These are phyloP conservation scores for Annona cherimola DNA, from an alignment of 164 flowering plant species.

Conservation along the genomic window DNA sequence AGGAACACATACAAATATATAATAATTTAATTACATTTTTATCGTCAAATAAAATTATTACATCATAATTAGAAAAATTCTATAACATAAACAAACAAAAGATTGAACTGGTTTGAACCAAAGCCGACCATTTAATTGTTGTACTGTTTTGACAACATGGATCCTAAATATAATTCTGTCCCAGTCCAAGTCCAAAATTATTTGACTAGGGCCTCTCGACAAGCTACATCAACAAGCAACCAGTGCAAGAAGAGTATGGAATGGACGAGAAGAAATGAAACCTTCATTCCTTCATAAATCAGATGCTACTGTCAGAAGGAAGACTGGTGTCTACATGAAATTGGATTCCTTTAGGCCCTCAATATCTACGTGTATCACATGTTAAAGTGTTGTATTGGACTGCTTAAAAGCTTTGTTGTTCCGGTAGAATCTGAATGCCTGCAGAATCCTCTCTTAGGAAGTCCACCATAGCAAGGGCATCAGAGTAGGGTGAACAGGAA, in stretches of 20 bases:
- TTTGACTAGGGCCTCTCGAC: not conserved
- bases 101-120: too few species aligned
- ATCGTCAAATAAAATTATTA: too few species aligned
- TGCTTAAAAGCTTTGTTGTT: not conserved
- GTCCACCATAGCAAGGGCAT: too few species aligned
- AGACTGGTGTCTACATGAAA: not conserved
- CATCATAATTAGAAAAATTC: too few species aligned
- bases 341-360: not conserved
- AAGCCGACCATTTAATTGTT: too few species aligned
- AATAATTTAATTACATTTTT: too few species aligned
- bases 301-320: not conserved
- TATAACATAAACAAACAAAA: too few species aligned
- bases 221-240: not conserved
- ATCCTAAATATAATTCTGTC: not conserved
- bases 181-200: not conserved
- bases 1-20: too few species aligned
- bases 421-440: not conserved
- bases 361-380: not conserved
- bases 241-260: not conserved
- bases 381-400: not conserved
- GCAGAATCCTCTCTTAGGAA: not conserved
- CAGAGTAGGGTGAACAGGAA: too few species aligned
- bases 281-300: not conserved
- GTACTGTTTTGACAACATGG: too few species aligned
- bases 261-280: too few species aligned